Evolutionary conservation across 2,329 filamentous ascomycete species (phyloP).

Genomic region (Neofusicoccum ribis): DNA sequence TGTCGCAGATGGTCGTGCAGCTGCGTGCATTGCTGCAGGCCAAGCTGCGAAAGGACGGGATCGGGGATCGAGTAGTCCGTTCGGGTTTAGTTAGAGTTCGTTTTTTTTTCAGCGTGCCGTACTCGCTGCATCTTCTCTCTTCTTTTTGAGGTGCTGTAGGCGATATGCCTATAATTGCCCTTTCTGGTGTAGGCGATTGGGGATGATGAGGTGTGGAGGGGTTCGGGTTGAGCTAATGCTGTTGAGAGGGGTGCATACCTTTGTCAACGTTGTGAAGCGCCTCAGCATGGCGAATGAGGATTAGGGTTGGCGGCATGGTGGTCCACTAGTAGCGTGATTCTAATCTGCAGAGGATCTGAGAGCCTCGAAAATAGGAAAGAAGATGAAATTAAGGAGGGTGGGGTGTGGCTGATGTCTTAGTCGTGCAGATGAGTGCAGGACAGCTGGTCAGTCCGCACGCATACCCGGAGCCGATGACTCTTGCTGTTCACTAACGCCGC

Average conservation of each 20-base stretch:
- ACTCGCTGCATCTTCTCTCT: neutral
- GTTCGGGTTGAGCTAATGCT: neutral
- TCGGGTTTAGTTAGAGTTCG: neutral
- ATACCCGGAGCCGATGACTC: neutral
- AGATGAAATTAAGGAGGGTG: neutral
- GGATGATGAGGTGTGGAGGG: neutral
- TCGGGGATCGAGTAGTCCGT: constrained; percentile 44
- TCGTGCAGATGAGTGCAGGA: neutral
- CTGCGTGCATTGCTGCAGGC: constrained; percentile 43
- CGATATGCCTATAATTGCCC: neutral
- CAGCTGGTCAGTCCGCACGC: neutral
- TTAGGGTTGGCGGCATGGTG: constrained; percentile 45
- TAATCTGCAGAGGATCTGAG: neutral
- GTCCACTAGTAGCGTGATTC: neutral
- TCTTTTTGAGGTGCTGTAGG: neutral
- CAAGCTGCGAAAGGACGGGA: constrained; percentile 44
- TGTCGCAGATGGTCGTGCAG: constrained; percentile 40
- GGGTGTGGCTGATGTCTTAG: neutral
- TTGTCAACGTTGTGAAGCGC: constrained; percentile 46
- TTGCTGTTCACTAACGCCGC: neutral
- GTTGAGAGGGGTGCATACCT: constrained; percentile 23
- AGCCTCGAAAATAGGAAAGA: neutral
- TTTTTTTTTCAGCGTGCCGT: neutral
- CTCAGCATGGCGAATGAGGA: constrained; percentile 49
- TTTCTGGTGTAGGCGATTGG: neutral